phyloP scores from a whole-genome alignment of 306 rosid genomes.

The Quercus wislizeni region DNA sequence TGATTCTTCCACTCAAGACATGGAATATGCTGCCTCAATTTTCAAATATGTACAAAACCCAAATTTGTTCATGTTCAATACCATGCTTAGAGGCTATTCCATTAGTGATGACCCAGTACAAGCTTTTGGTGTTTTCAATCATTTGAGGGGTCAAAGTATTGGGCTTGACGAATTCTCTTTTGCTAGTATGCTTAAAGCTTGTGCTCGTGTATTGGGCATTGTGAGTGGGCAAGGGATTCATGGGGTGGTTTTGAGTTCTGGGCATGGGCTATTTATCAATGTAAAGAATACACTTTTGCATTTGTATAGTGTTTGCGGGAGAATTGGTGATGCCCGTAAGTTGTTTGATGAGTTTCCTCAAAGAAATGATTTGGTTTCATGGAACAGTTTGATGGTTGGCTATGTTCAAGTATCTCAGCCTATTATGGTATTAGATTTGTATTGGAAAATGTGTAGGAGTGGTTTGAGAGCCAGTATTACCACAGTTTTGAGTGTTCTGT shows the following conservation, averaged over 20 bases:
- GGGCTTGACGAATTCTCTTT: constrained; percentile 56
- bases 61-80: constrained; percentile 65
- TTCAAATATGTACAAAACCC: constrained; percentile 47
- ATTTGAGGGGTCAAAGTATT: constrained; percentile 36
- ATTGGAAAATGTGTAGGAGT: constrained; percentile 35
- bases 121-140: constrained; percentile 52
- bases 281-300: constrained; percentile 56
- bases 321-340: constrained; percentile 50
- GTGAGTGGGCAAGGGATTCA: constrained; percentile 57
- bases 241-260: constrained; percentile 55
- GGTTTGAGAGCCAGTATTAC: constrained; percentile 43
- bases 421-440: constrained; percentile 40
- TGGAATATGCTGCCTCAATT: constrained; percentile 59
- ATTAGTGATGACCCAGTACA: constrained; percentile 33
- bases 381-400: constrained; percentile 69
- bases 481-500: constrained; percentile 45
- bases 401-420: constrained; percentile 47
- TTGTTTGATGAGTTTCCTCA: constrained; percentile 56
- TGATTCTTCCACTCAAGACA: constrained; percentile 44
- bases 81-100: constrained; percentile 68
- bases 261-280: constrained; percentile 43
- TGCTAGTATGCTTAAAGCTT: constrained; percentile 46
- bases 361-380: constrained; percentile 54
- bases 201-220: constrained; percentile 42
- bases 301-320: constrained; percentile 44